These are phyloP conservation scores for Biscutella auriculata DNA, from an alignment of 441 rosid genomes.

Conservation along the genomic window DNA sequence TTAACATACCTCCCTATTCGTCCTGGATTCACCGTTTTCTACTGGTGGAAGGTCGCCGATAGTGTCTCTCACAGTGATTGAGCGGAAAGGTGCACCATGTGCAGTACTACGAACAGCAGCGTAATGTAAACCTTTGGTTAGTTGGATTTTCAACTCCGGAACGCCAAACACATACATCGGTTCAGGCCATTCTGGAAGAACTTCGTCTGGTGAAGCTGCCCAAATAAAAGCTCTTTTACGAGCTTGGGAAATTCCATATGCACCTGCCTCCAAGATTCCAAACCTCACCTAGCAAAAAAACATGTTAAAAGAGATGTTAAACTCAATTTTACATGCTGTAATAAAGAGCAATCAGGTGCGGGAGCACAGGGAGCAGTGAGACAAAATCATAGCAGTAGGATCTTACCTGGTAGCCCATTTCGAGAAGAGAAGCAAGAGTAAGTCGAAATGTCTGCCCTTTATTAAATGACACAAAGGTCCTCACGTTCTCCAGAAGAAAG, in stretches of 20 bases:
- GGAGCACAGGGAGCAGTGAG: not conserved
- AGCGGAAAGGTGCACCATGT: slow-evolving; percentile 73
- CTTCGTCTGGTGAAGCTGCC: slow-evolving; percentile 84
- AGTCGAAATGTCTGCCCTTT: slow-evolving; percentile 80
- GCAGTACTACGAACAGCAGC: slow-evolving; percentile 71
- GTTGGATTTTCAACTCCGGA: slow-evolving; percentile 47
- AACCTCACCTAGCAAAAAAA: slow-evolving; percentile 47
- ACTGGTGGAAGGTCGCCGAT: slow-evolving; percentile 82
- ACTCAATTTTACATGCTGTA: not conserved
- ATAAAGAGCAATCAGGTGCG: not conserved
- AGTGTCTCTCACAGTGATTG: slow-evolving; percentile 85
- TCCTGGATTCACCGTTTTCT: slow-evolving; percentile 47
- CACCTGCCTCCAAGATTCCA: slow-evolving; percentile 90
- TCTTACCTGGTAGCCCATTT: slow-evolving; percentile 93
- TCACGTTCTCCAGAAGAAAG: slow-evolving; percentile 87
- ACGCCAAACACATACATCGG: slow-evolving; percentile 85
- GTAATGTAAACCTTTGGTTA: slow-evolving; percentile 37
- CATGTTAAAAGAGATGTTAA: not conserved
- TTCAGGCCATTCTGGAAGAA: slow-evolving; percentile 94
- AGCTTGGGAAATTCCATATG: slow-evolving; percentile 83
- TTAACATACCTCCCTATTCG: slow-evolving; percentile 34
- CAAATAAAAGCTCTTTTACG: slow-evolving; percentile 84
- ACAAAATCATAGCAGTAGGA: not conserved
- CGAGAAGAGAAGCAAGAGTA: slow-evolving; percentile 81
- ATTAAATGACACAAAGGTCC: slow-evolving; percentile 72